These are phyloP conservation scores for Symbiodinium pilosum DNA, from an alignment of 73 alveolate genomes.

Conservation along the genomic window DNA sequence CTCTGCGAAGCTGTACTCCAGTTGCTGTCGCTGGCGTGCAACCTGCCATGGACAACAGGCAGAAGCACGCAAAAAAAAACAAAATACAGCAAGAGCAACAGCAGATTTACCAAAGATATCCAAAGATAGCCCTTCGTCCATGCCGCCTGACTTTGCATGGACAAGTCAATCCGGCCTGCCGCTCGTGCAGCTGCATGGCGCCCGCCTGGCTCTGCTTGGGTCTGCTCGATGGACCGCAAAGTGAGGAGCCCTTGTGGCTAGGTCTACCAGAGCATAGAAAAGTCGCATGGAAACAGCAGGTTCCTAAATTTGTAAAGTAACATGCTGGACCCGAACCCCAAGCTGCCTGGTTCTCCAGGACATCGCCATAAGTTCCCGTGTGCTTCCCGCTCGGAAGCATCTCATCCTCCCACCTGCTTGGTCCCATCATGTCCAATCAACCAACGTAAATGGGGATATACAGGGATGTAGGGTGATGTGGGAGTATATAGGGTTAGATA, in stretches of 20 bases:
- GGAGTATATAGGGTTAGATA: too few species aligned
- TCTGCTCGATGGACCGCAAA: not conserved
- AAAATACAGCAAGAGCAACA: too few species aligned
- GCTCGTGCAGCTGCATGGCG: conserved; percentile 40
- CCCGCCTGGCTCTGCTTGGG: not conserved
- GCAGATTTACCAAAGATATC: too few species aligned
- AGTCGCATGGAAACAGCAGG: not conserved
- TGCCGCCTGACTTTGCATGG: too few species aligned
- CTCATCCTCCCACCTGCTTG: conserved; percentile 23
- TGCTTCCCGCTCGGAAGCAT: not conserved
- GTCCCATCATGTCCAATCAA: too few species aligned
- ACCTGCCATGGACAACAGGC: not conserved
- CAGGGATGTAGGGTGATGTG: too few species aligned
- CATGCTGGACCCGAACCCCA: not conserved
- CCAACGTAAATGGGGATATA: too few species aligned
- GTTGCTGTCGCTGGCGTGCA: conserved; percentile 12
- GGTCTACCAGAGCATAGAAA: too few species aligned
- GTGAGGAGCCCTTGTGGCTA: too few species aligned
- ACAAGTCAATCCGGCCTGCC: not conserved
- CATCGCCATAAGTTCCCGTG: not conserved
- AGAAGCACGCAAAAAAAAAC: too few species aligned
- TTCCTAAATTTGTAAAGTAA: not conserved
- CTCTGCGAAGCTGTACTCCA: conserved; percentile 3
- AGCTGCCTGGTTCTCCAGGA: not conserved
- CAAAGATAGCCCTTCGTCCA: too few species aligned